These are phyloP conservation scores for Gaeumannomyces sp. DNA, from an alignment of 2,329 filamentous ascomycete genomes.

Conservation along the genomic window DNA sequence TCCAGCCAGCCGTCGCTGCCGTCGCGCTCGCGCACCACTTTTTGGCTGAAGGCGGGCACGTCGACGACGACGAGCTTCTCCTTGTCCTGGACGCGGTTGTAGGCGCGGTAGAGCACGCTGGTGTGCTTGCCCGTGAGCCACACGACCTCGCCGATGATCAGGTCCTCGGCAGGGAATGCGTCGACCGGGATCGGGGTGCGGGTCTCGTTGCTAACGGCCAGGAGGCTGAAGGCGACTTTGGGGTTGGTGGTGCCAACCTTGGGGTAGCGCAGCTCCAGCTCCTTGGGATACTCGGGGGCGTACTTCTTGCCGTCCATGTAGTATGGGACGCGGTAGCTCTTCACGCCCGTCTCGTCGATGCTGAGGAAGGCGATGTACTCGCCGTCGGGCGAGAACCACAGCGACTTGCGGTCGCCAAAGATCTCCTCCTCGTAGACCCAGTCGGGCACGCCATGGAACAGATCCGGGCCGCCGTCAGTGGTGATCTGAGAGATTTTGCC, in stretches of 20 bases:
- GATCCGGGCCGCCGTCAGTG: constrained; percentile 74
- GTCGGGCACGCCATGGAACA: constrained; percentile 94
- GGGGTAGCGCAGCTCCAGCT: constrained; percentile 90
- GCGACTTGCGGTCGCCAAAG: constrained; percentile 70
- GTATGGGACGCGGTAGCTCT: constrained; percentile 88
- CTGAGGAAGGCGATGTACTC: constrained; percentile 85
- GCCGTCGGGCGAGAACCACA: constrained; percentile 93
- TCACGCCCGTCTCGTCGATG: constrained; percentile 88
- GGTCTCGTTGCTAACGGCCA: constrained; percentile 70
- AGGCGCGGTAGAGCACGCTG: constrained; percentile 58
- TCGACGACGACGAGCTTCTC: constrained; percentile 84
- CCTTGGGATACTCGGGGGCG: constrained; percentile 84
- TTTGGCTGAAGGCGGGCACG: constrained; percentile 64
- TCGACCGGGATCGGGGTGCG: constrained; percentile 90
- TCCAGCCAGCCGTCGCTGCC: constrained; percentile 90
- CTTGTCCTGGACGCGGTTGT: constrained; percentile 82
- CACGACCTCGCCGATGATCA: constrained; percentile 77
- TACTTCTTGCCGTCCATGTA: constrained; percentile 74
- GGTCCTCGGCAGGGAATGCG: constrained; percentile 79
- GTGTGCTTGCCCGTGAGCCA: constrained; percentile 59
- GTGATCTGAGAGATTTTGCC: constrained; percentile 65
- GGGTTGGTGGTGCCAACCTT: constrained; percentile 94
- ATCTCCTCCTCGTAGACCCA: constrained; percentile 94
- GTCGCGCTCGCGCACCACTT: constrained; percentile 72
- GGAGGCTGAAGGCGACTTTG: constrained; percentile 71